These are phyloP conservation scores for Phaffia rhodozyma DNA, from an alignment of 1,284 basidiomycete species.

Conservation along the genomic window DNA sequence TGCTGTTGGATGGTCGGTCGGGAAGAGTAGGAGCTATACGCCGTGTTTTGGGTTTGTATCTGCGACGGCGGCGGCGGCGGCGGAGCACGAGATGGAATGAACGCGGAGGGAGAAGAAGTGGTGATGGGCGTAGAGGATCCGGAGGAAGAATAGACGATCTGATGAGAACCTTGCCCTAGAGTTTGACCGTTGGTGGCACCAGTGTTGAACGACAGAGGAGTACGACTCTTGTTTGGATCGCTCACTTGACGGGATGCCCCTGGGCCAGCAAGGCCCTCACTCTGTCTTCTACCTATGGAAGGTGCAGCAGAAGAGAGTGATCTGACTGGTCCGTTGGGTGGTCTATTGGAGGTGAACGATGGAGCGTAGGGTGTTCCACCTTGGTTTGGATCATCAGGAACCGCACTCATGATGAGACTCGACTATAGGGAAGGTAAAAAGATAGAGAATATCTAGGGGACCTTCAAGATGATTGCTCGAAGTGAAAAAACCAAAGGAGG, in stretches of 20 bases:
- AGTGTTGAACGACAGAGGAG: not conserved
- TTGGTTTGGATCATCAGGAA: not conserved
- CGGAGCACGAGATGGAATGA: conserved; percentile 8
- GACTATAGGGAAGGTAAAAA: not conserved
- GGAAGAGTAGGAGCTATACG: not conserved
- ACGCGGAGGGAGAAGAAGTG: conserved; percentile 6
- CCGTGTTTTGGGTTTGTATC: not conserved
- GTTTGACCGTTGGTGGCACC: not conserved
- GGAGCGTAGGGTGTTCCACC: no score
- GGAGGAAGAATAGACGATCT: not conserved
- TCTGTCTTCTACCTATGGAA: no score
- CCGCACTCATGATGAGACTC: not conserved
- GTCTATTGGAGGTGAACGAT: not conserved
- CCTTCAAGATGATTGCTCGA: not conserved
- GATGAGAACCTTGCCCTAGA: not conserved
- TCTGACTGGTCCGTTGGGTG: not conserved
- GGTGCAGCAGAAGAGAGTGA: no score
- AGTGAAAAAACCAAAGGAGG: conserved; percentile 4
- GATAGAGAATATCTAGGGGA: not conserved
- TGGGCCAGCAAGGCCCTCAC: not conserved
- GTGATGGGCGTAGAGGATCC: not conserved
- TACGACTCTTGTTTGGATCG: not conserved
- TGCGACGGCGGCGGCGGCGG: conserved; percentile 7
- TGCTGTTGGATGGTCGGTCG: conserved; percentile 2
- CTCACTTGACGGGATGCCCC: not conserved